Conservation (phyloP, 768 basidiomycete species). For the Rhodotorula paludigena region DNA sequence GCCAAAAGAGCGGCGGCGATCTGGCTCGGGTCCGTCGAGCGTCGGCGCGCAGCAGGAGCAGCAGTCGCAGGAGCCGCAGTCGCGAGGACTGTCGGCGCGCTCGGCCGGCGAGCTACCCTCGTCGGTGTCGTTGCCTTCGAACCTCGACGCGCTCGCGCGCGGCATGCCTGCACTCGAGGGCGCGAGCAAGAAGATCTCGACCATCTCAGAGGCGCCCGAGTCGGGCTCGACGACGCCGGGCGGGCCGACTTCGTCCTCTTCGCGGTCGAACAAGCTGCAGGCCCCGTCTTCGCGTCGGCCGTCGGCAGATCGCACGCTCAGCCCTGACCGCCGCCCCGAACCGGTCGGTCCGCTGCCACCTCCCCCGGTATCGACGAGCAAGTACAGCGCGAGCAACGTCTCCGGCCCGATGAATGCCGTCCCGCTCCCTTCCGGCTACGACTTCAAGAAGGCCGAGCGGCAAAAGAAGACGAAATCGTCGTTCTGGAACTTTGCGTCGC, state of each 20-base stretch:
- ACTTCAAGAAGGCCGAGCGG: constrained; percentile 76
- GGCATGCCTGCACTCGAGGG: constrained; percentile 4
- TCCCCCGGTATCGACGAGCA: neutral
- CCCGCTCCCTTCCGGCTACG: constrained; percentile 80
- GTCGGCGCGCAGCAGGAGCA: no score
- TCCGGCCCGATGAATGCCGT: constrained; percentile 80
- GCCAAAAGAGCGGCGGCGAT: constrained; percentile 4
- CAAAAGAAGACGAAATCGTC: constrained; percentile 87
- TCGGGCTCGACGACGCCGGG: neutral
- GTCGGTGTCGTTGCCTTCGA: constrained; percentile 58
- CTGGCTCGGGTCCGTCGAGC: constrained; percentile 17
- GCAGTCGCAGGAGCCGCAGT: no score
- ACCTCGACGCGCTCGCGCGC: constrained; percentile 47
- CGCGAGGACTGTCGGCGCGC: neutral
- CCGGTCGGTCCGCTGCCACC: neutral
- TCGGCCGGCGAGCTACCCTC: constrained; percentile 50
- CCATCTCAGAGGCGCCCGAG: neutral
- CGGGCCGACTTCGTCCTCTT: neutral
- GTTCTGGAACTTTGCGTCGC: constrained; percentile 80
- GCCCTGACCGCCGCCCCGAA: constrained; percentile 11
- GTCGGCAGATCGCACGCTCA: neutral
- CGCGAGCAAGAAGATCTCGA: neutral
- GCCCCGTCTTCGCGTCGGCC: constrained; percentile 16
- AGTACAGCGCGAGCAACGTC: constrained; percentile 57
- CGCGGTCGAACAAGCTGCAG: neutral